These are phyloP conservation scores for Mycena indigotica DNA, from an alignment of 768 basidiomycete genomes.

Conservation along the genomic window DNA sequence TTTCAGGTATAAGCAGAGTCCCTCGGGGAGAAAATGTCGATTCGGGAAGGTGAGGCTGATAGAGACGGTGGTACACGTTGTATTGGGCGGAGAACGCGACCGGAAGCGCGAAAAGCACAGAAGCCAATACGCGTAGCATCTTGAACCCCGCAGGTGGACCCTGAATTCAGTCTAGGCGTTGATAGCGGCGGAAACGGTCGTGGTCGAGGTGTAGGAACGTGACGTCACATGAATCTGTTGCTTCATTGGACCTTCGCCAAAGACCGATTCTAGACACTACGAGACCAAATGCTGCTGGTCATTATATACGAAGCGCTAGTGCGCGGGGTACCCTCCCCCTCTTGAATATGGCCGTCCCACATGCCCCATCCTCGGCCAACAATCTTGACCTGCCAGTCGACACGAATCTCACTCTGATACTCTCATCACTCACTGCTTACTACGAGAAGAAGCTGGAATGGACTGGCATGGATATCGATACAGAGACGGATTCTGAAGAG, in stretches of 20 bases:
- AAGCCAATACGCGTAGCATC: neutral
- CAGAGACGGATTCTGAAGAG: constrained; percentile 17
- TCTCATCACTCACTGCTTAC: constrained; percentile 19
- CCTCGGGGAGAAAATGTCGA: constrained; percentile 48
- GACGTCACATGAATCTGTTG: neutral
- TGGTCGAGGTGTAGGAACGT: neutral
- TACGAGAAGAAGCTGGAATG: constrained; percentile 20
- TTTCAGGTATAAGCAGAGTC: constrained; percentile 36
- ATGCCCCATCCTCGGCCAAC: neutral
- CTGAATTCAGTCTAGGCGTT: too few relatives aligned
- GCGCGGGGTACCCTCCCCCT: neutral
- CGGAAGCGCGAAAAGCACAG: neutral
- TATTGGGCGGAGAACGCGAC: constrained; percentile 13
- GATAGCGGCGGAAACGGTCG: neutral
- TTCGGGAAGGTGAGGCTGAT: constrained; percentile 45
- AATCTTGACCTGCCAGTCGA: neutral
- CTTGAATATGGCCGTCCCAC: neutral
- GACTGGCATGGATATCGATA: constrained; percentile 4
- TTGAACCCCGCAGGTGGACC: too few relatives aligned
- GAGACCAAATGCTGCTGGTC: neutral
- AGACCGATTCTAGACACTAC: neutral
- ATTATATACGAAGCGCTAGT: neutral
- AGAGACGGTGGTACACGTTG: constrained; percentile 52
- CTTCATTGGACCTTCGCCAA: neutral
- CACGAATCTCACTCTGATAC: constrained; percentile 7